Evolutionary conservation across 805 yeast genomes (phyloP).

Genomic region (Alloascoidea africana): DNA sequence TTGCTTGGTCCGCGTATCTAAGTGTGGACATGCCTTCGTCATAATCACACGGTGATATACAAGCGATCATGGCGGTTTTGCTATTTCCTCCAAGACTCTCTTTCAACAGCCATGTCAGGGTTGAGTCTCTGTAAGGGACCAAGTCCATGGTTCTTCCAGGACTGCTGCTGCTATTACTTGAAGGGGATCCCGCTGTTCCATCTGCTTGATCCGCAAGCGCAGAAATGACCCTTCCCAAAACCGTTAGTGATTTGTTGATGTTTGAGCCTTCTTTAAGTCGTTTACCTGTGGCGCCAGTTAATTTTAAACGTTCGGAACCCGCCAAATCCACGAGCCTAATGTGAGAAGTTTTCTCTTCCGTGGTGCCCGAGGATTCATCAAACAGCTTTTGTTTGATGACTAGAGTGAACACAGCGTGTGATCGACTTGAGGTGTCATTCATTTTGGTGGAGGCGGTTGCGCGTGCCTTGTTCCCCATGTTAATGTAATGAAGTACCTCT

Average conservation of each 20-base stretch:
- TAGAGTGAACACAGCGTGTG: constrained; percentile 67
- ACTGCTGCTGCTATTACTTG: constrained; percentile 9
- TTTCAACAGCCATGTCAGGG: constrained; percentile 59
- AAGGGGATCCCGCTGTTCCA: constrained; percentile 2
- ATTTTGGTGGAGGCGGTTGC: constrained; percentile 60
- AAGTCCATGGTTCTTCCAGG: constrained; percentile 17
- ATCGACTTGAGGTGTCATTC: constrained; percentile 62
- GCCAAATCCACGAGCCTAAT: constrained; percentile 68
- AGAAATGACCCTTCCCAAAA: constrained; percentile 56
- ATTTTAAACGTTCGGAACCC: constrained; percentile 58
- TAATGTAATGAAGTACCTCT: constrained; percentile 32
- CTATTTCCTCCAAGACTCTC: constrained; percentile 82
- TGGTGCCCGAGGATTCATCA: constrained; percentile 16
- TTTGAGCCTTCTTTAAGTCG: constrained; percentile 62
- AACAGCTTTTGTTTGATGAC: constrained; percentile 40
- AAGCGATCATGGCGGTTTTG: constrained; percentile 78
- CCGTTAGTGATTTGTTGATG: constrained; percentile 65
- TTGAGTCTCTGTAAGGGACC: constrained; percentile 64
- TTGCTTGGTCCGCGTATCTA: constrained; percentile 66
- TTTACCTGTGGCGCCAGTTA: constrained; percentile 45
- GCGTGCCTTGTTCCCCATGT: constrained; percentile 36
- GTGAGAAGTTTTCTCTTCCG: constrained; percentile 37
- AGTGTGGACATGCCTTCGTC: constrained; percentile 67
- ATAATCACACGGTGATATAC: constrained; percentile 57
- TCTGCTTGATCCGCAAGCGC: constrained; percentile 24